phyloP scores from a whole-genome alignment of 192 early-diverging fungal species.

The Coemansia asiatica region DNA sequence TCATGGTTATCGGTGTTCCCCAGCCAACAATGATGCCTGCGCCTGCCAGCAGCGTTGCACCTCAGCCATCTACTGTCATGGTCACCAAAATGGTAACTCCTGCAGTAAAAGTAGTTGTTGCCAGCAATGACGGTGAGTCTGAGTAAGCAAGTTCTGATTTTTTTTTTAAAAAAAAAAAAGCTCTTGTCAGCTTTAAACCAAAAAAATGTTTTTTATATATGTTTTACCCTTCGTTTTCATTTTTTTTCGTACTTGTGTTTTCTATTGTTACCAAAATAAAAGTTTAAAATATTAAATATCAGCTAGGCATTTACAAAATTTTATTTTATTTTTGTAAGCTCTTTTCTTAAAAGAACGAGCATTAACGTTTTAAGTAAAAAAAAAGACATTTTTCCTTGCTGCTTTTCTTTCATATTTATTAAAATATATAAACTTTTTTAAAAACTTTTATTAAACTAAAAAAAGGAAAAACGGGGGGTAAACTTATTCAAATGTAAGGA shows the following conservation, averaged over 20 bases:
- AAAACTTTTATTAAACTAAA: neutral
- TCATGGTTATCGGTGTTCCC: conserved; percentile 40
- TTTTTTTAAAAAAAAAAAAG: no score
- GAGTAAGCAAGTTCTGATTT: neutral
- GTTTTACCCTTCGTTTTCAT: neutral
- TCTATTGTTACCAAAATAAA: no score
- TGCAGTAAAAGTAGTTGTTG: conserved; percentile 38
- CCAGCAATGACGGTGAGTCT: conserved; percentile 10
- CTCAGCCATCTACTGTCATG: conserved; percentile 35
- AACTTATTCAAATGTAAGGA: no score
- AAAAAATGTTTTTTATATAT: neutral
- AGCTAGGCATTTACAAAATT: no score
- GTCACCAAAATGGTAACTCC: conserved; percentile 46
- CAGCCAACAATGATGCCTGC: conserved; percentile 16
- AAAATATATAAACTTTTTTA: no score
- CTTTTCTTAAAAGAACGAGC: no score
- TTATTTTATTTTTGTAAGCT: no score
- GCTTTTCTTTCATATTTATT: no score
- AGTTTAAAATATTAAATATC: neutral
- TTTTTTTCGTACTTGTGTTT: no score
- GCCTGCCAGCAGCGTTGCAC: conserved; percentile 15
- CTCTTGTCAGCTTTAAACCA: no score
- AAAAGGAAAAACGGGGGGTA: neutral
- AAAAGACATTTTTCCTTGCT: no score
- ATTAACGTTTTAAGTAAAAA: neutral